Evolutionary conservation across 768 basidiomycete genomes (phyloP).

Genomic region (Boletus vermiculosoides): DNA sequence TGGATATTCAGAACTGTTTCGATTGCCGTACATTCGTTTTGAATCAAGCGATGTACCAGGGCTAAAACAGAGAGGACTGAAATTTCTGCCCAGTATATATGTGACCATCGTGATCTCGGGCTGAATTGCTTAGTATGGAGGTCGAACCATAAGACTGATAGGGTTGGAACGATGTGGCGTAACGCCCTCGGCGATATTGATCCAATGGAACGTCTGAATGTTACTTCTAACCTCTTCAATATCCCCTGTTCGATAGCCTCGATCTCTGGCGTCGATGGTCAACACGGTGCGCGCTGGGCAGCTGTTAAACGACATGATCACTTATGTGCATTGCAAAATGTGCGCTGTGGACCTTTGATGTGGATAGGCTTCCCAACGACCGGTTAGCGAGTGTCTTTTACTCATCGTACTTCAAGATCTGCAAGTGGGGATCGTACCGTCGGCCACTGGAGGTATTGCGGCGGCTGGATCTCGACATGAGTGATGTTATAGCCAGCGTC

Average conservation of each 20-base stretch:
- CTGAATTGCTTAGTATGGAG: neutral
- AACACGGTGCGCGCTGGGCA: neutral
- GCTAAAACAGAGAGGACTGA: neutral
- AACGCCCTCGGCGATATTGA: neutral
- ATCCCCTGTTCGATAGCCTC: conserved; percentile 2
- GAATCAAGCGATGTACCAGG: neutral
- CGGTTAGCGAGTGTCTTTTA: neutral
- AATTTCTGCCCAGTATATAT: neutral
- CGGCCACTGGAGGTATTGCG: no score
- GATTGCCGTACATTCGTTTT: neutral
- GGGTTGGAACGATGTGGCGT: neutral
- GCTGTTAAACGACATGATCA: neutral
- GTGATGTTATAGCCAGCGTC: no score
- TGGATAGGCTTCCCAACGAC: neutral
- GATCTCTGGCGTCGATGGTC: neutral
- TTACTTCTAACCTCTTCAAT: neutral
- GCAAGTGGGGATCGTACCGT: no score
- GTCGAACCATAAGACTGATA: neutral
- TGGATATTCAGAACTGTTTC: neutral
- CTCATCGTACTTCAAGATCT: neutral
- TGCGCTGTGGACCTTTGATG: neutral
- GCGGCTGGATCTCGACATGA: no score
- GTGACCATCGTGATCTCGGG: neutral
- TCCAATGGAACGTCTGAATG: neutral
- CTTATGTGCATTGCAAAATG: conserved; percentile 12